These are phyloP conservation scores for Venturiaceae sp. DNA, from an alignment of 2,329 filamentous ascomycete species.

Conservation along the genomic window DNA sequence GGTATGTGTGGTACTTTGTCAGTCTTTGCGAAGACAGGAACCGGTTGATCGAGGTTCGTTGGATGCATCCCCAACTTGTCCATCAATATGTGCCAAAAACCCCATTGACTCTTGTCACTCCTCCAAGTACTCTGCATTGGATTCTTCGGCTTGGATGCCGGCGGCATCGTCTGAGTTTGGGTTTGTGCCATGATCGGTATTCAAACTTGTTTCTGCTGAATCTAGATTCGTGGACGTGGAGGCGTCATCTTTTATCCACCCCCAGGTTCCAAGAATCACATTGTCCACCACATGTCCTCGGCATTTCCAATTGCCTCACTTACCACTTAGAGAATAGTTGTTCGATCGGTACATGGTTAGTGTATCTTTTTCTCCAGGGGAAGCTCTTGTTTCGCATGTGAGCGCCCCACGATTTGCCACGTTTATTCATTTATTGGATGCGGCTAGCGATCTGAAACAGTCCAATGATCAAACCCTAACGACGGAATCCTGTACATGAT, in stretches of 20 bases:
- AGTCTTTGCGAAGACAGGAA: conserved; percentile 30
- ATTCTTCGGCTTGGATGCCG: background rate
- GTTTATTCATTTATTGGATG: background rate
- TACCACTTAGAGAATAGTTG: background rate
- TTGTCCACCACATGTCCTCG: background rate
- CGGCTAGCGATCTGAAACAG: background rate
- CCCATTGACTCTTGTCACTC: conserved; percentile 4
- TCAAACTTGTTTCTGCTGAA: background rate
- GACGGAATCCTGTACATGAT: too few species aligned
- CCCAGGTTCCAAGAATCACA: background rate
- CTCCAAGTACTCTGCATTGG: conserved; percentile 8
- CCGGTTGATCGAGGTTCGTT: conserved; percentile 15
- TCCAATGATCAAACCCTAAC: background rate
- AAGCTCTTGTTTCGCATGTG: background rate
- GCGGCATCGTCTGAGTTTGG: background rate
- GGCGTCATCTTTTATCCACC: background rate
- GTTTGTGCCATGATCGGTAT: background rate
- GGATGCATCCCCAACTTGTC: background rate
- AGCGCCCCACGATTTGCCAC: background rate
- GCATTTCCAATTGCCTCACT: background rate
- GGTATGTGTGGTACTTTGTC: conserved; percentile 32
- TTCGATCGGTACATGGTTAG: background rate
- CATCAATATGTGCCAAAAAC: conserved; percentile 6
- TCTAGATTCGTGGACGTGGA: background rate
- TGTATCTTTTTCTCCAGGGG: background rate